Base-by-base conservation (phyloP, 1,284 basidiomycete species). In the Fomes fomentarius region DNA sequence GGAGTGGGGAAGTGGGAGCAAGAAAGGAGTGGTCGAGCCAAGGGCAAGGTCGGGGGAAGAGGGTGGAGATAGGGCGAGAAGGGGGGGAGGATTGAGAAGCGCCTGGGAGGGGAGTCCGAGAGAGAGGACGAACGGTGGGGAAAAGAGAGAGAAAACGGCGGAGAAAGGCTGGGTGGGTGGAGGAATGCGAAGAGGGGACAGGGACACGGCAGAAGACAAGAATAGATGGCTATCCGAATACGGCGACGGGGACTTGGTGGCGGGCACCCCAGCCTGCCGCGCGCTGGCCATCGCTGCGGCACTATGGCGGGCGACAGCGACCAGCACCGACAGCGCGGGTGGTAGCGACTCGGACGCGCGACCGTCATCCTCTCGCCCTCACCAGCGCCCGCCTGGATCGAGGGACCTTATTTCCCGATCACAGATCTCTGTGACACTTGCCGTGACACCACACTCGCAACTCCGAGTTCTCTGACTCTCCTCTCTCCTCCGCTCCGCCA, bases 401-500 rank as follows among this genome's bases (percentile, higher is more conserved):
- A 30, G 28, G 28, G n/a, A n/a, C n/a, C n/a, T n/a, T n/a, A n/a
- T n/a, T n/a, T n/a, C n/a, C n/a, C n/a, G n/a, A n/a, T n/a, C n/a
- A n/a, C n/a, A n/a, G n/a, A n/a, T n/a, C n/a, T n/a, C n/a, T n/a
- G n/a, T n/a, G 26, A 45, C 43, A 8, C 33, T 19, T 19, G 11
- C 24, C 24, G 46, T 54, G 52, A 54, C 46, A 50, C 38, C 42
- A 14, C 31, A 25, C 39, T 49, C 38, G n/a, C n/a, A 41, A 47
- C 17, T 40, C 34, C 54, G 54, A 31, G 40, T 24, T 31, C 19
- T 43, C 34, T 24, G 43, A 46, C 30, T 24, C 14, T 17, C 41
- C 50, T 47, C 54, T 52, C 51, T 47, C 50, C 58, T 60, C 54
- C 54, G 47, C 51, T 46, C 47, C 48, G 47, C 55, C 58, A 52